These are phyloP conservation scores for Rhamnella rubrinervis DNA, from an alignment of 331 rosid genomes.

Conservation along the genomic window DNA sequence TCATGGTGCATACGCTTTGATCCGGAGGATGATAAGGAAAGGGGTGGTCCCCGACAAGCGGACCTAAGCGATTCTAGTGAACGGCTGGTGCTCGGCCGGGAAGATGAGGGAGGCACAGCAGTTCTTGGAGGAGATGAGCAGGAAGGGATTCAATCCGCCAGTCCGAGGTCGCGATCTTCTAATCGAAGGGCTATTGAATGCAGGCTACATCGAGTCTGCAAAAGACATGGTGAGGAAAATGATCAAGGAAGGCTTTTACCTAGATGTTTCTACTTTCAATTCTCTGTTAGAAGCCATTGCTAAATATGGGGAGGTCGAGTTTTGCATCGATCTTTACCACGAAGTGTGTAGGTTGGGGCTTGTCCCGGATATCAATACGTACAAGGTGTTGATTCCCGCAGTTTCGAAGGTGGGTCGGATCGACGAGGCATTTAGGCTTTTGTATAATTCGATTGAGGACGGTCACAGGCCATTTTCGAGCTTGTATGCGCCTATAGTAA, in stretches of 20 bases:
- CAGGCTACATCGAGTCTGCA: slow-evolving; percentile 69
- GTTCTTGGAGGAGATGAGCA: slow-evolving; percentile 75
- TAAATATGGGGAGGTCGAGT: slow-evolving; percentile 58
- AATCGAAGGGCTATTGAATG: slow-evolving; percentile 74
- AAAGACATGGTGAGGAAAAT: slow-evolving; percentile 70
- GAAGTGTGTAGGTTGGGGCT: slow-evolving; percentile 58
- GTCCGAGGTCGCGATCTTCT: slow-evolving; percentile 87
- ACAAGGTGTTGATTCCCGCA: slow-evolving; percentile 67
- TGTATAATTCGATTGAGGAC: slow-evolving; percentile 65
- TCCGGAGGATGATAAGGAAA: slow-evolving; percentile 72
- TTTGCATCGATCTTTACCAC: slow-evolving; percentile 55
- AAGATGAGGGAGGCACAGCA: slow-evolving; percentile 75
- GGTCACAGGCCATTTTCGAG: slow-evolving; percentile 77
- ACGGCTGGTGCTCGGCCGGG: slow-evolving; percentile 84
- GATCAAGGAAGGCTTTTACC: slow-evolving; percentile 62
- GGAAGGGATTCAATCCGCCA: slow-evolving; percentile 78
- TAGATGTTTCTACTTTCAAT: slow-evolving; percentile 75
- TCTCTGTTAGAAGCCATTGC: slow-evolving; percentile 51
- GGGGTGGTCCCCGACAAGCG: slow-evolving; percentile 59
- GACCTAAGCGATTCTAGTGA: slow-evolving; percentile 66
- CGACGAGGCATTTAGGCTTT: slow-evolving; percentile 66
- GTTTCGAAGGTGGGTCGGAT: slow-evolving; percentile 59
- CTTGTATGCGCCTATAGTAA: slow-evolving; percentile 72
- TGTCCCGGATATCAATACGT: slow-evolving; percentile 71
- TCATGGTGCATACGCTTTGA: slow-evolving; percentile 76